Conservation (phyloP, 2,329 filamentous ascomycete species). For the Penicillium sp. region DNA sequence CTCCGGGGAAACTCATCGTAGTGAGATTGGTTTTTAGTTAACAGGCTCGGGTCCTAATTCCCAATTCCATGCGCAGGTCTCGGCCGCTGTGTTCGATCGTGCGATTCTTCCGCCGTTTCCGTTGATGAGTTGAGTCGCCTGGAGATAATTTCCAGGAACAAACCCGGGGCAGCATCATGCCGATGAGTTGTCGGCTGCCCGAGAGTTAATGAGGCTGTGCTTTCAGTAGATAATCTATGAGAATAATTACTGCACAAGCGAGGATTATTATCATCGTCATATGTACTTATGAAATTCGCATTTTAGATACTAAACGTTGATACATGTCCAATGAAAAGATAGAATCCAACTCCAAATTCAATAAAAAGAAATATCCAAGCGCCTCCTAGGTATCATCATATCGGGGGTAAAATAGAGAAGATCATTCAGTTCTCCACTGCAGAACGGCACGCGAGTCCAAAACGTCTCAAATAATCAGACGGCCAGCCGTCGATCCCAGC, state of each 20-base stretch:
- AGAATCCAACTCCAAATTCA: not conserved
- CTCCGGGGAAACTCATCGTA: not conserved
- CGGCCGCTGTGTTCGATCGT: not conserved
- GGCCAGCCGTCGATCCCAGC: conserved; percentile 41
- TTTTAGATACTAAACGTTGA: not conserved
- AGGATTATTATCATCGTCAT: not conserved
- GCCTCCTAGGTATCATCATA: conserved; percentile 20
- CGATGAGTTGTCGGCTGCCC: not conserved
- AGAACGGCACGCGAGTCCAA: not conserved
- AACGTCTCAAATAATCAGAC: conserved; percentile 22
- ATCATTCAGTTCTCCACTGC: not conserved
- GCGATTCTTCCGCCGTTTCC: not conserved
- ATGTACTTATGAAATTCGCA: not conserved
- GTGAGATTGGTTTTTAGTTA: not conserved
- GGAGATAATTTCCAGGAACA: not conserved
- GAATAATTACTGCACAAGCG: too few relatives aligned
- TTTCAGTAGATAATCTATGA: not conserved
- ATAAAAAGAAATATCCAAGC: not conserved
- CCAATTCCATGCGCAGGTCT: not conserved
- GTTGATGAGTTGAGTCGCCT: not conserved
- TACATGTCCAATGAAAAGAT: not conserved
- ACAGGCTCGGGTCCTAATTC: not conserved
- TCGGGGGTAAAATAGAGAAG: not conserved
- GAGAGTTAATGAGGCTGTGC: not conserved
- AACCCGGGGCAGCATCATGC: not conserved